Base-by-base conservation (phyloP, 2,329 filamentous ascomycete species). In the Claviceps pusilla region DNA sequence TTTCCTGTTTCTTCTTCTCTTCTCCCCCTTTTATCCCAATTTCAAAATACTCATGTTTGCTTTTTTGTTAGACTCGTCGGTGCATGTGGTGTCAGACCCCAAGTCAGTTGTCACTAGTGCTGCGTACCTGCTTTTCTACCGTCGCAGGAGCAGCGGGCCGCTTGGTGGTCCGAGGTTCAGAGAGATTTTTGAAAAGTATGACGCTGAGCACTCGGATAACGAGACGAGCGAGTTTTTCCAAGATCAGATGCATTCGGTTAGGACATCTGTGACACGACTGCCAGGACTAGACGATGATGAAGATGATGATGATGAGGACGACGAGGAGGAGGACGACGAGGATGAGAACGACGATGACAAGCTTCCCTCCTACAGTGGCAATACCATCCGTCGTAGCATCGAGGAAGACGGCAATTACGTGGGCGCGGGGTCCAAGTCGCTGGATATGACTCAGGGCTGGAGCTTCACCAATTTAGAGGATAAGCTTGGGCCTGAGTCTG, bases 101-200 rank as follows among this genome's bases (percentile, higher is more conserved):
- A 69, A 77, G 39, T 74, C 73, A 33, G 79, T 89, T 9, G 79
- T 95, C 5, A 86, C 87, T 4, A 71, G 79, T 16, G 84, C 86
- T 24, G 93, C 93, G 0, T 98, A 98, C 69, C 78, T 98, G 11
- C 76, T 98, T 39, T 98, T 98, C 75, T 98, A 98, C 71, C 87
- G 93, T 45, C 86, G 93, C 55, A 85, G 89, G 59, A 88, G 89
- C 5, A 76, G 79, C 7, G 71, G 70, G 57, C 86, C 89, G 58
- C 80, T 98, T 59, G 93, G 93, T 55, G 90, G 90, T 31, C 77
- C 83, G 48, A 78, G 78, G 52, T 83, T 96, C 57, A 78, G 83
- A 60, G 74, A 83, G 59, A 82, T 95, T 51, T 74, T 87, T 53
- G 78, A 83, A 52, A 74, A 77, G 54, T 86, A 79, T 63, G 75